phyloP scores from a whole-genome alignment of 768 basidiomycete genomes.

The Pulveroboletus sp. region DNA sequence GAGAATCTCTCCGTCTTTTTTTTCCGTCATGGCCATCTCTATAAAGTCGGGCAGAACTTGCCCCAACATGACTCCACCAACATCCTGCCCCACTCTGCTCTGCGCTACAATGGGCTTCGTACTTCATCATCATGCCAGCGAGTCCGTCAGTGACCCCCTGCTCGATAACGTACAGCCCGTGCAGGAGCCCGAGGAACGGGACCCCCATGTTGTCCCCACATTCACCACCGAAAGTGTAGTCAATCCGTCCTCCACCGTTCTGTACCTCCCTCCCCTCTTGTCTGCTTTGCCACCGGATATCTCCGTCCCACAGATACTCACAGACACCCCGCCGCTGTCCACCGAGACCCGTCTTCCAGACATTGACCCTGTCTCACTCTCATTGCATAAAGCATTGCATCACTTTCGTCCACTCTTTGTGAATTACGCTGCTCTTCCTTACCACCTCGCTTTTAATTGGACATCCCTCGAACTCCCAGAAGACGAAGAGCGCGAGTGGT shows the following conservation, averaged over 20 bases:
- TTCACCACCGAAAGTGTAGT: constrained; percentile 41
- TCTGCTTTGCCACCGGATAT: constrained; percentile 63
- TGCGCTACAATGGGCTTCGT: constrained; percentile 18
- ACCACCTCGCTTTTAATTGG: constrained; percentile 90
- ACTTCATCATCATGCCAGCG: constrained; percentile 1
- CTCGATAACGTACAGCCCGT: constrained; percentile 1
- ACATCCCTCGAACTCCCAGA: constrained; percentile 59
- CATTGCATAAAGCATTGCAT: constrained; percentile 84
- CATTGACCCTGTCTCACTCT: constrained; percentile 82
- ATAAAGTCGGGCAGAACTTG: constrained; percentile 2
- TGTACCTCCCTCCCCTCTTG: constrained; percentile 84
- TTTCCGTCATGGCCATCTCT: neutral
- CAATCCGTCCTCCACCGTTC: constrained; percentile 45
- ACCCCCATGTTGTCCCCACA: constrained; percentile 56
- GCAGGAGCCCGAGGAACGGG: constrained; percentile 20
- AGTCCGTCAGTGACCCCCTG: neutral
- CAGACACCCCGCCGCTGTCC: constrained; percentile 43
- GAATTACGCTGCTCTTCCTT: constrained; percentile 63
- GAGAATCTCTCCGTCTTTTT: neutral
- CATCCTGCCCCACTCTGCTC: neutral
- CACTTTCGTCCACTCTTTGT: constrained; percentile 58
- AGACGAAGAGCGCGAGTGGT: constrained; percentile 84
- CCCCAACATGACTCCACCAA: neutral
- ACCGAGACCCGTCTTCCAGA: constrained; percentile 79
- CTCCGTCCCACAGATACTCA: constrained; percentile 21